Base-by-base conservation (phyloP, 2,329 filamentous ascomycete species). In the Ophiocordyceps camponoti-rufipedis region DNA sequence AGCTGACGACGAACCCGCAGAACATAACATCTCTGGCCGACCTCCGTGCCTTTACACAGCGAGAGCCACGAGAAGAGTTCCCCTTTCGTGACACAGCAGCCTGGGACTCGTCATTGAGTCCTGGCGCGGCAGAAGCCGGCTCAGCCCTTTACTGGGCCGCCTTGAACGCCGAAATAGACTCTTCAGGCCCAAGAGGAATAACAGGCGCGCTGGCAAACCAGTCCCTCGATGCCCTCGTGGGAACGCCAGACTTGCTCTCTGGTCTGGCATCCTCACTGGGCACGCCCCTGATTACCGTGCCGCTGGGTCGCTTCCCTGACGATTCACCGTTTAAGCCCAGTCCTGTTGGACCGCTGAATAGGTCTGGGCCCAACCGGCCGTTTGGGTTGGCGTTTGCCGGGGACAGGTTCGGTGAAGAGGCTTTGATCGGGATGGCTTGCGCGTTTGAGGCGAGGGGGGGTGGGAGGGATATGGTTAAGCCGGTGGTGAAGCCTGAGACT, bases 321-420 rank as follows among this genome's bases (percentile, higher is more conserved):
- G 67, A 69, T 29, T 69, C 68, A 6, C 60, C 62, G 1, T 65
- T 77, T 2, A 58, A 58, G 23, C 23, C 3, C 33, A 70, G 72
- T 45, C 45, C 49, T 0, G 61, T 70, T 8, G 69, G 72, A 0
- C 65, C 70, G n/a, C 58, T 82, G 8, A 69, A 75, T 9, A 60
- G 0, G 63, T 60, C 0, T n/a, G 76, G 63, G 0, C 76, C 78
- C 0, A 72, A 73, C 16, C 57, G 75, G 23, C 68, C 68, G 19
- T 77, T 82, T 55, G 80, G 80, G 0, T 59, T 85, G 11, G 68
- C 67, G 8, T 83, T 84, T 52, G 61, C 82, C 42, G 81, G 78
- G 0, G 58, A 59, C 3, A 68, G 67, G 43, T 85, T 74, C 63
- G 72, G 67, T 33, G 80, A 85, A 57, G 72, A 71, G 52, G 66